phyloP scores from a whole-genome alignment of 768 basidiomycete species.

The Gelatoporia subvermispora region DNA sequence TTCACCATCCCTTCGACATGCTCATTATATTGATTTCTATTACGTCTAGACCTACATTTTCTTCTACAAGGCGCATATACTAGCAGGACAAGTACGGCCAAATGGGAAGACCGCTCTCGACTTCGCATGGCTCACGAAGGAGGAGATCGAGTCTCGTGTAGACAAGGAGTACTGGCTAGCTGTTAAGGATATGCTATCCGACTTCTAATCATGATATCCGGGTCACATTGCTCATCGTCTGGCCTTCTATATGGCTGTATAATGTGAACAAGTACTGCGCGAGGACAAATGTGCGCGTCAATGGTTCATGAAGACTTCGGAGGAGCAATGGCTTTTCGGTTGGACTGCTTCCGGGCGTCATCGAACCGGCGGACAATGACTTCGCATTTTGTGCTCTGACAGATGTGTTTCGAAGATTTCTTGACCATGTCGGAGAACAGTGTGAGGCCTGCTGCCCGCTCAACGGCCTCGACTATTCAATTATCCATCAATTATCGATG shows the following conservation, averaged over 20 bases:
- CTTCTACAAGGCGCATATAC: constrained; percentile 91
- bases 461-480: constrained; percentile 79
- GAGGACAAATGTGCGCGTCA: no score
- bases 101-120: constrained; percentile 51
- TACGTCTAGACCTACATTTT: constrained; percentile 65
- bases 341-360: constrained; percentile 70
- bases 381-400: constrained; percentile 84
- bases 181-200: constrained; percentile 78
- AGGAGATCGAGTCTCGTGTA: constrained; percentile 77
- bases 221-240: background rate
- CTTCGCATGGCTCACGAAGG: constrained; percentile 93
- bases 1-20: background rate
- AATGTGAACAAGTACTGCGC: background rate
- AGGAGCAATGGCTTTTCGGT: constrained; percentile 49
- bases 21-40: background rate
- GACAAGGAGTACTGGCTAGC: constrained; percentile 67
- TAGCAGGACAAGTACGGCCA: constrained; percentile 78
- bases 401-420: constrained; percentile 73
- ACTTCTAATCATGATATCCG: constrained; percentile 30
- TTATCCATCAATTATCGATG: constrained; percentile 2
- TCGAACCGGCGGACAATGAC: constrained; percentile 88
- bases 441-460: constrained; percentile 81
- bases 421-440: constrained; percentile 86
- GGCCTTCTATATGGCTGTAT: background rate
- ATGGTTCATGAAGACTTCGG: constrained; percentile 20